These are phyloP conservation scores for Curvularia lunata DNA, from an alignment of 2,329 filamentous ascomycete species.

Conservation along the genomic window DNA sequence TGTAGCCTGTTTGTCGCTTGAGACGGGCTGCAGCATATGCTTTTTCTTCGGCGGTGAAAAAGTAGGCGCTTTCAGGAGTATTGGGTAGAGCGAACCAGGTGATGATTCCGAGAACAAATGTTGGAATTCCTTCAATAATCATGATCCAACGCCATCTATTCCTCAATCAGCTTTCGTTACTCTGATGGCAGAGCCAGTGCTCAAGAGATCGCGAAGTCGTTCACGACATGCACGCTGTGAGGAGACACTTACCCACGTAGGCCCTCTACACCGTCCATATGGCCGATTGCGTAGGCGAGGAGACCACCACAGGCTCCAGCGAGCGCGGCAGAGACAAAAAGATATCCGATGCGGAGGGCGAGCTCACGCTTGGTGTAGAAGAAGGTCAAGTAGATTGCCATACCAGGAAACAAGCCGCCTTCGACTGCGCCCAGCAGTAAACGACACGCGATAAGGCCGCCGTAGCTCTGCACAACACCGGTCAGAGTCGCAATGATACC, in stretches of 20 bases:
- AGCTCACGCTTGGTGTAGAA: constrained; percentile 79
- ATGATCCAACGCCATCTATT: constrained; percentile 72
- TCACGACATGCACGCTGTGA: too few species aligned
- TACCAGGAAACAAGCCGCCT: constrained; percentile 72
- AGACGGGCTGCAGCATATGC: constrained; percentile 61
- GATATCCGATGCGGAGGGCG: constrained; percentile 73
- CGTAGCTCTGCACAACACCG: constrained; percentile 70
- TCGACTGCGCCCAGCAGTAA: constrained; percentile 72
- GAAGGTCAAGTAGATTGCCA: constrained; percentile 73
- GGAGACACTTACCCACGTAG: constrained; percentile 55
- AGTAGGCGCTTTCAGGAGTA: constrained; percentile 68
- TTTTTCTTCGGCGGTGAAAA: constrained; percentile 65
- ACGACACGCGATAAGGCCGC: constrained; percentile 70
- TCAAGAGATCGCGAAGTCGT: too few species aligned
- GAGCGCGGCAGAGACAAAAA: constrained; percentile 73
- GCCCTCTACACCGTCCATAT: constrained; percentile 71
- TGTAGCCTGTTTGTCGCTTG: constrained; percentile 57
- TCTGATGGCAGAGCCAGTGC: too few species aligned
- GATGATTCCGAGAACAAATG: constrained; percentile 61
- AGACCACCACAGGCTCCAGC: constrained; percentile 76
- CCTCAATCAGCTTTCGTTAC: too few species aligned
- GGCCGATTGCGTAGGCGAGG: constrained; percentile 74
- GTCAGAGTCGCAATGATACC: constrained; percentile 69
- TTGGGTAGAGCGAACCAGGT: constrained; percentile 68
- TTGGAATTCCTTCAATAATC: constrained; percentile 64